Conservation (phyloP, 208 protist species). For the Leishmania tropica region DNA sequence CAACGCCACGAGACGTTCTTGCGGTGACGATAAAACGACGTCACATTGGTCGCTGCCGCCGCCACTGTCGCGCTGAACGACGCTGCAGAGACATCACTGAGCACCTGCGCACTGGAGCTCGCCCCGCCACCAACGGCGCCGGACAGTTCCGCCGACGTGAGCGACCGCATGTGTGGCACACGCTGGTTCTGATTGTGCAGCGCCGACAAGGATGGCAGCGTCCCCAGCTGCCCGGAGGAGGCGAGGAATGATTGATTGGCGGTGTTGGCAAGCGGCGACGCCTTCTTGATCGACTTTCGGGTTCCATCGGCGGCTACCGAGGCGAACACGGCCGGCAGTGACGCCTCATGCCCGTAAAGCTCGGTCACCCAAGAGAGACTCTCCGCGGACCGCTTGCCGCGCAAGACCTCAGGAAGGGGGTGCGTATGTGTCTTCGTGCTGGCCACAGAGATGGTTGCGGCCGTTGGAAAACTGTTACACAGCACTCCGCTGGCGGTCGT, state of each 20-base stretch:
- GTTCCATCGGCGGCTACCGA: not conserved
- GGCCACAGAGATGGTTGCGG: conserved; percentile 20
- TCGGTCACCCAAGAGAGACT: conserved; percentile 18
- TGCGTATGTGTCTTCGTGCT: conserved; percentile 19
- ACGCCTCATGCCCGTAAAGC: conserved; percentile 24
- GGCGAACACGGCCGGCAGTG: not conserved
- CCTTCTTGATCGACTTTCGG: not conserved
- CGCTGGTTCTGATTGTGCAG: not conserved
- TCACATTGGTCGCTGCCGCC: not conserved
- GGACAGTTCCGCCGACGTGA: not conserved
- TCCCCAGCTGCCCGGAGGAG: not conserved
- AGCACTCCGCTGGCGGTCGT: conserved; percentile 26
- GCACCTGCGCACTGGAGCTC: not conserved
- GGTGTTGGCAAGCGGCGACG: not conserved
- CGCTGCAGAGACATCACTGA: not conserved
- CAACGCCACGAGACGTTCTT: conserved; percentile 80
- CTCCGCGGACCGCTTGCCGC: conserved; percentile 2
- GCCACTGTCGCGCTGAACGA: not conserved
- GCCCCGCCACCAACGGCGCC: not conserved
- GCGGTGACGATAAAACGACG: conserved; percentile 1
- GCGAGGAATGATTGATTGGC: conserved; percentile 6
- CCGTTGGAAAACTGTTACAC: conserved; percentile 24
- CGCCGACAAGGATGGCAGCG: not conserved
- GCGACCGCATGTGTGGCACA: not conserved
- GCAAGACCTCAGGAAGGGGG: conserved; percentile 19